These are phyloP conservation scores for Fagus sylvatica DNA, from an alignment of 306 rosid species.

Conservation along the genomic window DNA sequence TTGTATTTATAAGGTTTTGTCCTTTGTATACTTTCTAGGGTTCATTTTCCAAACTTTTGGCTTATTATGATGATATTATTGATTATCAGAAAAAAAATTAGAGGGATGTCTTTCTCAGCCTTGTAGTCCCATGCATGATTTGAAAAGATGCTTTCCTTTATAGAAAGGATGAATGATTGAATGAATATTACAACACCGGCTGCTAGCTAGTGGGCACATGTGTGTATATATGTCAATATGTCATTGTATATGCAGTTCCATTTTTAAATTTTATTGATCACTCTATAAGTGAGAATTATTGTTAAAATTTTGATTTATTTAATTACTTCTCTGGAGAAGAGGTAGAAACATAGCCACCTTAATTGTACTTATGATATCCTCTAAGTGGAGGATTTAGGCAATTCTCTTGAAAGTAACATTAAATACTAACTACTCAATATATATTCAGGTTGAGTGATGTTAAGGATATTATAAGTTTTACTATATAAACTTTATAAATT, in stretches of 20 bases:
- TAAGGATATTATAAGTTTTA: too few relatives aligned
- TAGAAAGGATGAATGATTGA: not conserved
- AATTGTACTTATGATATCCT: not conserved
- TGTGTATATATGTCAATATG: not conserved
- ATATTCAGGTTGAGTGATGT: too few relatives aligned
- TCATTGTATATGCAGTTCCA: not conserved
- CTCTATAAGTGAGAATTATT: not conserved
- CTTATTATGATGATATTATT: not conserved
- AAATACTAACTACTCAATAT: too few relatives aligned
- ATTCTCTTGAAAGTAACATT: not conserved
- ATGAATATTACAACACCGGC: not conserved
- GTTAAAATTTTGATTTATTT: not conserved
- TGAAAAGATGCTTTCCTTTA: not conserved
- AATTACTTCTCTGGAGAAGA: not conserved
- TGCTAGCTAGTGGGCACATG: not conserved
- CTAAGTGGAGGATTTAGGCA: not conserved
- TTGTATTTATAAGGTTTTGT: not conserved
- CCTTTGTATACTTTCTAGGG: not conserved
- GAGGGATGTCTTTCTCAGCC: not conserved
- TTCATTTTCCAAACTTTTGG: constrained; percentile 3
- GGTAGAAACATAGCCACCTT: not conserved
- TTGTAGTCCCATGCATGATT: not conserved
- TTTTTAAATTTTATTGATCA: not conserved
- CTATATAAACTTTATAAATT: too few relatives aligned
- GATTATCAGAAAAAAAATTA: not conserved